Evolutionary conservation across 164 flowering plant genomes (phyloP), one percentile per base, ranked within the genome.

Genomic region (Saururus chinensis): DNA sequence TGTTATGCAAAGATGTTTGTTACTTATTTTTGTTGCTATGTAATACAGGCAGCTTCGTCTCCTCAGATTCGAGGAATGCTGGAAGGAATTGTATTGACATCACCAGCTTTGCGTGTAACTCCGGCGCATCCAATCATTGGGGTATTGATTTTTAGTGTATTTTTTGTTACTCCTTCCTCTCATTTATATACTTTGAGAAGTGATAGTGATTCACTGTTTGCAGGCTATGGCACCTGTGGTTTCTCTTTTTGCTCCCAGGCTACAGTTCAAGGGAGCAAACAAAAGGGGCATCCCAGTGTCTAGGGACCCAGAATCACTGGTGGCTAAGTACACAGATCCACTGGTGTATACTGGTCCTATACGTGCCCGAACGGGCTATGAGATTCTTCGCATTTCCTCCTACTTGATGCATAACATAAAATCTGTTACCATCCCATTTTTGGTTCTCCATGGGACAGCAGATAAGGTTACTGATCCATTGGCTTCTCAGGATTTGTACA

Each of bases 191-290:
- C 17, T 45, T 17, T 12, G 49, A 45, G 49, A 12, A 45, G 49
- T 45, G 14, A 45, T 5, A 20, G 19, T 53, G 56, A 53, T 10
- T 53, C 2, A 12, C 17, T 30, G 19, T 19, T 35, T 66, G 70
- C 79, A 90, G 99, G 96, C 88, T 53, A 73, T 93, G 51, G 97
- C 99, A 61, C 99, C 97, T 60, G 48, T 90, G 25, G 84, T 90
- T 63, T 93, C 97, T 24, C 69, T 90, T 64, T 75, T 93, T 26
- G 84, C 67, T 54, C 99, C 99, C 13, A 88, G 72, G 74, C 79
- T 76, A 73, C 99, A 91, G 65, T 84, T 91, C 70, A 95, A 95
- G 80, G 97, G 96, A 52, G 95, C 99, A n/a, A 87, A 95, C 80
- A 95, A 86, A 66, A 81, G 83, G 71, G 98, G 98, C 57, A 90